Evolutionary conservation across 106 monocot species (phyloP), one percentile per base, ranked within the genome.

Genomic region (Phalaenopsis aphrodite): DNA sequence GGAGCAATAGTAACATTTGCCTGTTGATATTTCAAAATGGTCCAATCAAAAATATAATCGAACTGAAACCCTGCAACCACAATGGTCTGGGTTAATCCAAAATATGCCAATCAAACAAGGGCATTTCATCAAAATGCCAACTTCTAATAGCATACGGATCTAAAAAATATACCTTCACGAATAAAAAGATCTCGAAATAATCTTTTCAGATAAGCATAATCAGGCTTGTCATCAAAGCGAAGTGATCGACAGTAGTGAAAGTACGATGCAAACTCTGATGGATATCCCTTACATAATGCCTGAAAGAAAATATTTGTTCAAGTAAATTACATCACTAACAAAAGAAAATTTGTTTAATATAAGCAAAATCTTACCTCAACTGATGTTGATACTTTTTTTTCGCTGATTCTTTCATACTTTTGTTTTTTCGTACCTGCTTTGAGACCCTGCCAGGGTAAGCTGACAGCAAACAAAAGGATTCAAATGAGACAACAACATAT

Each of bases 371-470:
- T 30, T 30, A 30, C 30, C 84, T 93, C 91, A 81, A 91, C 87
- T 36, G 93, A 87, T 23, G 91, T 93, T 47, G 93, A 91, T 47
- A 91, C 84, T 85, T 93, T 93, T 72, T 57, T 87, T 78, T 93
- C 93, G 80, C 89, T 89, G 43, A 93, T 93, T 69, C 87, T 91
- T 78, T 93, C 91, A 79, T 93, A 91, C 77, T 91, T 91, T 75
- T 91, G 93, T 56, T 91, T 93, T 80, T 93, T 91, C 38, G 87
- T 93, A 61, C 93, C 91, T 67, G 90, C 93, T 87, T 93, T 93
- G n/a, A 93, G 80, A 41, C 90, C 93, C 82, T 93, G 90, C 93
- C 93, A 93, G 2, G 93, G 93, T 77, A 93, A 87, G 72, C 90
- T 94, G 30, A 30, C 30, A 30, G 30, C 30, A 30, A 30, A 30